phyloP scores from a whole-genome alignment of 305 asterid genomes.

The Stenogyne calaminthoides region DNA sequence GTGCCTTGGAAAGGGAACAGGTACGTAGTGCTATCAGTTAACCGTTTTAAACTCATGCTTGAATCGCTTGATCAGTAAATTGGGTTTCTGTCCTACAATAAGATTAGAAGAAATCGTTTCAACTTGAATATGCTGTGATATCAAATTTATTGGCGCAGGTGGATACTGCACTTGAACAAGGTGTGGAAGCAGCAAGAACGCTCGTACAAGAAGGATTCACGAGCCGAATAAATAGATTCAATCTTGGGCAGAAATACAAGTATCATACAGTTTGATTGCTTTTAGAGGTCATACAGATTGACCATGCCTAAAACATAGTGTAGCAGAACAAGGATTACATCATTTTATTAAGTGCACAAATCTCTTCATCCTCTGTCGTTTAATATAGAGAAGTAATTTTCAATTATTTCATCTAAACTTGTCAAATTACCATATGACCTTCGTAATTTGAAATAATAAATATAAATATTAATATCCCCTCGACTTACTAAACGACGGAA shows the following conservation, averaged over 20 bases:
- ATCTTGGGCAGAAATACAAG: conserved; percentile 95
- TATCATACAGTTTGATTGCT: conserved; percentile 64
- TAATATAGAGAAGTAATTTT: neutral
- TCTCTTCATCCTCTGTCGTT: neutral
- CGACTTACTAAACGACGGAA: no score
- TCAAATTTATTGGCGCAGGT: conserved; percentile 43
- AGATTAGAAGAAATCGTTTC: neutral
- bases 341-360: neutral
- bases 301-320: neutral
- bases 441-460: no score
- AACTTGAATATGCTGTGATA: neutral
- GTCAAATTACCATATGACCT: neutral
- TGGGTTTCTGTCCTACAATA: neutral
- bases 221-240: conserved; percentile 72
- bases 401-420: neutral
- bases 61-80: neutral
- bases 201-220: conserved; percentile 74
- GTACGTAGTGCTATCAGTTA: conserved; percentile 30
- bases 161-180: conserved; percentile 86
- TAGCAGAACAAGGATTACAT: neutral
- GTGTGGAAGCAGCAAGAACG: conserved; percentile 73
- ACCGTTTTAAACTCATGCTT: conserved; percentile 1
- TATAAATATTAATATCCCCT: no score
- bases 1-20: conserved; percentile 74
- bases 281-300: neutral